A percentile compares a stretch with the other conserved stretches of the same genome.
phyloP scores from a whole-genome alignment of 2,329 filamentous ascomycete genomes.

The Xylariomycetidae sp. region DNA sequence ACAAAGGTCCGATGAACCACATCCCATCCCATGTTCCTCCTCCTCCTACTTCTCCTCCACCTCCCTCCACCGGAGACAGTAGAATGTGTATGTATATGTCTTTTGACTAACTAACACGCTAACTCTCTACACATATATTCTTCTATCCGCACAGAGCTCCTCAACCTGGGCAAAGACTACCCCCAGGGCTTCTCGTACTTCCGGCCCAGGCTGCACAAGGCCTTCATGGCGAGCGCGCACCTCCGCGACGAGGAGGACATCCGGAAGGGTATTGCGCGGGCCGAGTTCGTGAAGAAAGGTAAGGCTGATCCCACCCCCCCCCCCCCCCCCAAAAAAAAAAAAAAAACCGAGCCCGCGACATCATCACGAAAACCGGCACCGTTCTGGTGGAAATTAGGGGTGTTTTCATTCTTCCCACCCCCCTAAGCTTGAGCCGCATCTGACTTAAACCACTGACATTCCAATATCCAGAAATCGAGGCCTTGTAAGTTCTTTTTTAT shows the following conservation, averaged over 20 bases:
- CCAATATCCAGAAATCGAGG: constrained; percentile 69
- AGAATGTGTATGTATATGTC: not conserved
- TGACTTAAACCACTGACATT: too few relatives aligned
- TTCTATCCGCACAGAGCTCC: constrained; percentile 57
- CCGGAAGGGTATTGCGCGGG: constrained; percentile 66
- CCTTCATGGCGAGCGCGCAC: constrained; percentile 72
- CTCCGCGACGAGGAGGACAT: constrained; percentile 73
- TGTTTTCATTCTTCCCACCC: too few relatives aligned
- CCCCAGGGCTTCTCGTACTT: constrained; percentile 80
- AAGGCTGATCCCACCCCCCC: constrained; percentile 11
- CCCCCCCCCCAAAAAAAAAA: too few relatives aligned
- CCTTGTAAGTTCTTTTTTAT: constrained; percentile 61
- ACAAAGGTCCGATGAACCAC: constrained; percentile 63
- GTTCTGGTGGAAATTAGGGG: too few relatives aligned
- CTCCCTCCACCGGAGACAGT: not conserved
- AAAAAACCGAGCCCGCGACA: too few relatives aligned
- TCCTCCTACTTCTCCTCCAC: not conserved
- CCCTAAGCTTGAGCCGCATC: too few relatives aligned
- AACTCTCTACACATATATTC: too few relatives aligned
- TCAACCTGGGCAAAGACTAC: constrained; percentile 81
- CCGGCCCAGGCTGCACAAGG: constrained; percentile 72
- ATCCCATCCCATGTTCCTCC: not conserved
- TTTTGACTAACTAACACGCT: too few relatives aligned
- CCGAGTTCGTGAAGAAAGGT: constrained; percentile 92
- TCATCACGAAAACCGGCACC: too few relatives aligned